Evolutionary conservation across 2,329 filamentous ascomycete genomes (phyloP), one percentile per base, ranked within the genome.

Genomic region (Pyrenophora graminea): DNA sequence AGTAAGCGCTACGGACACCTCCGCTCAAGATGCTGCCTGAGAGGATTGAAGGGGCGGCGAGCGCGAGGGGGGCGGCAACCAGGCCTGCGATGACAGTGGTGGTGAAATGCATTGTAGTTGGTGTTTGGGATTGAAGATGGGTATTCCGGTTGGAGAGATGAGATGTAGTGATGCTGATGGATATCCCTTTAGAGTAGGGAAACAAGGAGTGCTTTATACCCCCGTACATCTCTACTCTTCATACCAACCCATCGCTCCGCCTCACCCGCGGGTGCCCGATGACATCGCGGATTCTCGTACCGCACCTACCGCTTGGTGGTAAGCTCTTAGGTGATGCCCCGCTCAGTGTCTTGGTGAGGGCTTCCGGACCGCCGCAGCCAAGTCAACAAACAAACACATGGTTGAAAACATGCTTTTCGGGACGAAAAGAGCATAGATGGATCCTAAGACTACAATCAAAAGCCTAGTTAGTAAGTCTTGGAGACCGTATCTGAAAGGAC

Each of bases 1-100:
- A 83, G 54, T 65, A 60, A 57, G 70, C 71, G 41, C 63, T 39
- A 38, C 64, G 64, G 37, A 64, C 63, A 12, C 56, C 53, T 51
- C 63, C 62, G 56, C 58, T 56, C 58, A 59, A 62, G n/a, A 53
- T 42, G 30, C 65, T 54, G 7, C 23, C 23, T 25, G 23, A 6
- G 6, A 25, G 23, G 8, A 9, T 6, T 3, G 48, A 42, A 25
- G 66, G 65, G 45, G 56, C 59, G 23, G 61, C 64, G 12, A 62
- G 34, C 32, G 61, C 58, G 36, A 63, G 47, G 47, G 64, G 47
- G 33, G 61, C 50, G 15, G 56, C 53, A 18, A 65, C 32, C 34
- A 66, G 49, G 31, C 61, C 51, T 36, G 66, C 38, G 13, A 66
- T 30, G 31, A 60, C 44, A 13, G 62, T 42, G 13, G 52, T 59